These are phyloP conservation scores for Candida freyschussii DNA, from an alignment of 1,139 yeast genomes.

Conservation along the genomic window DNA sequence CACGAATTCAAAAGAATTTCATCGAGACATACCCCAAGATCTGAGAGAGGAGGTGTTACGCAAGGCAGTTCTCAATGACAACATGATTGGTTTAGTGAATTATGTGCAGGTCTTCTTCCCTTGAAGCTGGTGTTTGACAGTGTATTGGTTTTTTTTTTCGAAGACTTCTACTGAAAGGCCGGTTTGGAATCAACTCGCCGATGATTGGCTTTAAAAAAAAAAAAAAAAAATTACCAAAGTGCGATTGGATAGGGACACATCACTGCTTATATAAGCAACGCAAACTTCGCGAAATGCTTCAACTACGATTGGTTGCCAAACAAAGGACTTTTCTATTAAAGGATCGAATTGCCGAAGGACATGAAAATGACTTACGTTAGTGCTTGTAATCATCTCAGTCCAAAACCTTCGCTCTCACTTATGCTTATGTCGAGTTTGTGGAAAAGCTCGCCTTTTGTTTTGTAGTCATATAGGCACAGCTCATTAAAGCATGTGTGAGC, in stretches of 20 bases:
- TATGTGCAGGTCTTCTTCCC: constrained; percentile 1
- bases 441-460: constrained; percentile 44
- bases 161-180: constrained; percentile 2
- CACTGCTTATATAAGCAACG: too few species aligned
- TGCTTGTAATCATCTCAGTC: constrained; percentile 65
- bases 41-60: constrained; percentile 45
- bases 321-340: too few species aligned
- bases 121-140: background rate
- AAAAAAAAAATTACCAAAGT: too few species aligned
- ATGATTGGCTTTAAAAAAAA: constrained; percentile 23
- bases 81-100: constrained; percentile 15
- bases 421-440: constrained; percentile 62
- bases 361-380: too few species aligned
- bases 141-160: constrained; percentile 5
- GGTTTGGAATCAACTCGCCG: constrained; percentile 22
- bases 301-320: too few species aligned
- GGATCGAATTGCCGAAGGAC: too few species aligned
- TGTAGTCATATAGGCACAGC: constrained; percentile 68
- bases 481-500: constrained; percentile 96
- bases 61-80: constrained; percentile 49
- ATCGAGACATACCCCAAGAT: constrained; percentile 28
- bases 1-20: background rate
- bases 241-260: too few species aligned
- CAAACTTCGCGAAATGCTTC: too few species aligned
- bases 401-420: constrained; percentile 81